phyloP scores from a whole-genome alignment of 176 grass and related monocot genomes.

The Thalia dealbata region DNA sequence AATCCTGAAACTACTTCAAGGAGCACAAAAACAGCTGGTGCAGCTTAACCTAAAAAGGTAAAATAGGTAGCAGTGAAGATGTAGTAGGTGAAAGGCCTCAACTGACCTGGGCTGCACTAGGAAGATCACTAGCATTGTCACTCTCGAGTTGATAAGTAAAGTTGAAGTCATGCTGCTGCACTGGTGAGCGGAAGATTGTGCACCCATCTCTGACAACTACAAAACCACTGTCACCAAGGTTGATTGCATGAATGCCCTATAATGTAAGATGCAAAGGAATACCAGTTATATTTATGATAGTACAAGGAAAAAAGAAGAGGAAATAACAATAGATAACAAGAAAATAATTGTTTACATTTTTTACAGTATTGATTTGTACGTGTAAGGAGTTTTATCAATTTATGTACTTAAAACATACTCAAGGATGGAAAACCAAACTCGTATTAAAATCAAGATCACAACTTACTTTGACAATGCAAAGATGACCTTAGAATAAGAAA shows the following conservation, averaged over 20 bases:
- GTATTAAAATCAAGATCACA: too few species aligned
- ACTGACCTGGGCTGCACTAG: constrained; percentile 85
- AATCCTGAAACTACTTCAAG: too few species aligned
- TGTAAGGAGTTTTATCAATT: too few species aligned
- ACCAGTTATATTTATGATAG: not conserved
- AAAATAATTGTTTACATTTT: too few species aligned
- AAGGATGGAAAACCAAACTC: too few species aligned
- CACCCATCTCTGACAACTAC: constrained; percentile 78
- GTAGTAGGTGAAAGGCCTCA: not conserved
- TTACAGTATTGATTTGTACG: too few species aligned
- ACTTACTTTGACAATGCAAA: too few species aligned
- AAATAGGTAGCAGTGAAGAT: not conserved
- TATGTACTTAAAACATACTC: too few species aligned
- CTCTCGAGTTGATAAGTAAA: constrained; percentile 98
- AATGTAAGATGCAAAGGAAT: constrained; percentile 7
- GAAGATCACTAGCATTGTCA: constrained; percentile 87
- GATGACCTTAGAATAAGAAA: too few species aligned
- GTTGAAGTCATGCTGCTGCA: constrained; percentile 98
- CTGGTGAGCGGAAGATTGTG: constrained; percentile 77
- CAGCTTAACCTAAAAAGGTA: not conserved
- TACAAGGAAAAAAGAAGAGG: too few species aligned
- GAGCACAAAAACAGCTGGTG: too few species aligned
- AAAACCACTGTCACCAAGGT: constrained; percentile 94
- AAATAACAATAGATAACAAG: too few species aligned
- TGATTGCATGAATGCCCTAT: constrained; percentile 75